phyloP scores from a whole-genome alignment of 257 asterid species.

The Petrea volubilis region DNA sequence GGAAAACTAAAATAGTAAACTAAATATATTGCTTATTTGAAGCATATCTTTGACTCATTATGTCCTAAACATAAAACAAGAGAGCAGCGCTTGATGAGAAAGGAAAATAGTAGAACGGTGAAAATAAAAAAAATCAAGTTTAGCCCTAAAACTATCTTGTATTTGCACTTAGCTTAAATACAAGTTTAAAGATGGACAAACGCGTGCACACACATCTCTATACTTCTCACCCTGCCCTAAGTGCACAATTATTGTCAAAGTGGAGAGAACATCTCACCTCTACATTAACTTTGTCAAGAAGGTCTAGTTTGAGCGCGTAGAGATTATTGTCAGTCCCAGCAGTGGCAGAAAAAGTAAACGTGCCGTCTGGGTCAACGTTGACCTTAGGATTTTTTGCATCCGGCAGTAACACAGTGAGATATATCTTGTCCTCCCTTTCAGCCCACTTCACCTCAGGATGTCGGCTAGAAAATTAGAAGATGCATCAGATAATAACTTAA shows the following conservation, averaged over 20 bases:
- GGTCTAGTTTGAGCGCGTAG: constrained; percentile 66
- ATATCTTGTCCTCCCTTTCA: constrained; percentile 65
- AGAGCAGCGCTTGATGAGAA: not conserved
- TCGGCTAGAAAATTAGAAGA: constrained; percentile 39
- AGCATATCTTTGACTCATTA: not conserved
- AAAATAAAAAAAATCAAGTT: not conserved
- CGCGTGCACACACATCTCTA: not conserved
- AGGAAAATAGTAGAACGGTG: not conserved
- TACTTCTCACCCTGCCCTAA: not conserved
- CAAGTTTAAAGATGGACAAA: not conserved
- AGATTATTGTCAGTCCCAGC: constrained; percentile 53
- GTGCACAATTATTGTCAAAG: not conserved
- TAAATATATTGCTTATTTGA: not conserved
- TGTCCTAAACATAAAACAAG: not conserved
- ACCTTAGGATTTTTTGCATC: constrained; percentile 73
- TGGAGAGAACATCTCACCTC: constrained; percentile 43
- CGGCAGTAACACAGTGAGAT: constrained; percentile 54
- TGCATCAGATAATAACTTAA: not conserved
- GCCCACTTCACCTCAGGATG: constrained; percentile 88
- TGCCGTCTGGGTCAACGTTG: constrained; percentile 65
- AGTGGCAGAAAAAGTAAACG: constrained; percentile 54
- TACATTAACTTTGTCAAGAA: constrained; percentile 59
- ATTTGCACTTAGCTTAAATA: not conserved
- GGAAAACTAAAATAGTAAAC: not conserved
- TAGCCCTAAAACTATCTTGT: not conserved